A percentile compares a stretch with the other conserved stretches of the same genome.
Evolutionary conservation across 768 basidiomycete genomes (phyloP).

Genomic region (Melanogaster broomeanus): DNA sequence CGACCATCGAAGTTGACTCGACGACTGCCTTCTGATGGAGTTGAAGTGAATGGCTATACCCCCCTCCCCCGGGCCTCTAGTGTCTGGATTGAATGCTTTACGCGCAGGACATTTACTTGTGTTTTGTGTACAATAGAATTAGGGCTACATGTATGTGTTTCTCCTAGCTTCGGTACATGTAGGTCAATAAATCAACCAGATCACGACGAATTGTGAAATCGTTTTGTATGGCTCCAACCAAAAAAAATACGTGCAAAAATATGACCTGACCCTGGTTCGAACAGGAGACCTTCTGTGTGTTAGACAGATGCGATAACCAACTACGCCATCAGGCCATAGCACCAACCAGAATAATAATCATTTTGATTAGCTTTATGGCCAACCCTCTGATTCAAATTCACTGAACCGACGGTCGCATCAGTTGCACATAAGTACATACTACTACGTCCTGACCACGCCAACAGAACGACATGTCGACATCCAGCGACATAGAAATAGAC

Average conservation of each 20-base stretch:
- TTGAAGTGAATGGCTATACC: conserved; percentile 1
- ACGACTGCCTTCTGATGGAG: conserved; percentile 65
- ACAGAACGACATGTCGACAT: neutral
- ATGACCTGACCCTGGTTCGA: conserved; percentile 58
- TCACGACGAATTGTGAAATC: neutral
- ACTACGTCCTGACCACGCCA: too few relatives aligned
- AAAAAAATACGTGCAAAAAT: neutral
- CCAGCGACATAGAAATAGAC: conserved; percentile 15
- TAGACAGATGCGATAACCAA: conserved; percentile 84
- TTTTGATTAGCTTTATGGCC: neutral
- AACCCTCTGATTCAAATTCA: too few relatives aligned
- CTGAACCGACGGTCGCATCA: too few relatives aligned
- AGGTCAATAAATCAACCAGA: too few relatives aligned
- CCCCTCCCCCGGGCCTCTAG: neutral
- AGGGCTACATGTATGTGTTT: conserved; percentile 23
- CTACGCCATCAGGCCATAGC: conserved; percentile 32
- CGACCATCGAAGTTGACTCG: conserved; percentile 98
- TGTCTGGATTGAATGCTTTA: conserved; percentile 3
- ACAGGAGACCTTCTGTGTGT: conserved; percentile 76
- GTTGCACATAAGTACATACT: too few relatives aligned
- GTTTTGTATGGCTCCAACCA: neutral
- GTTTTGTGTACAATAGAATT: conserved; percentile 22
- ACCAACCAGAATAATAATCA: neutral
- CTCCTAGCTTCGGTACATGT: conserved; percentile 12
- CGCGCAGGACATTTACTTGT: conserved; percentile 1